phyloP scores from a whole-genome alignment of 2,329 filamentous ascomycete genomes.

The Ascochyta koolunga region DNA sequence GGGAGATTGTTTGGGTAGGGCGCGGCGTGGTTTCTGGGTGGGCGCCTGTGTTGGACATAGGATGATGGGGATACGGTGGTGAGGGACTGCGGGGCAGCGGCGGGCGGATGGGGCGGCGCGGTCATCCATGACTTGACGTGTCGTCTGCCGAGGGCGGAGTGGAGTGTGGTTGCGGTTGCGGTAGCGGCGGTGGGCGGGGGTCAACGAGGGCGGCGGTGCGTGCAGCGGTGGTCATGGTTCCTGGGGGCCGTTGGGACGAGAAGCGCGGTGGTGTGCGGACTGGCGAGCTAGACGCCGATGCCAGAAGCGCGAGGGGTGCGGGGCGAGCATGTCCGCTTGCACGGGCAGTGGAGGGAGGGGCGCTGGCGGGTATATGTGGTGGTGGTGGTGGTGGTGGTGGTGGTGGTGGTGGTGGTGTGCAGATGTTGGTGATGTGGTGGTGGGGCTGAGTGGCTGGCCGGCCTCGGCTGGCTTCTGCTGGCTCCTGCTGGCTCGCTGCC shows the following conservation, averaged over 20 bases:
- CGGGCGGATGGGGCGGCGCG: not conserved
- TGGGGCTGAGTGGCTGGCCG: constrained; percentile 3
- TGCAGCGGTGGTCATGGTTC: not conserved
- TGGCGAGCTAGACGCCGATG: constrained; percentile 7
- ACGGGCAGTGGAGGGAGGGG: not conserved
- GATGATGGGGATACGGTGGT: not conserved
- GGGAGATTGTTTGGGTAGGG: constrained; percentile 6
- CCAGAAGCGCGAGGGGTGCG: constrained; percentile 18
- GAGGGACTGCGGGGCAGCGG: not conserved
- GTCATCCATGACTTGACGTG: constrained; percentile 44
- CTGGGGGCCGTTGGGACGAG: not conserved
- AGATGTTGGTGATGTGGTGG: not conserved
- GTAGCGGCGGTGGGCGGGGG: constrained; percentile 5
- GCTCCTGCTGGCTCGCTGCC: not conserved
- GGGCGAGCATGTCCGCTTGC: constrained; percentile 23
- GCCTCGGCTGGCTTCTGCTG: not conserved
- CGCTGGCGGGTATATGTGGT: no score
- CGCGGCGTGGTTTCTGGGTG: constrained; percentile 16
- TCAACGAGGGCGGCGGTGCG: constrained; percentile 7
- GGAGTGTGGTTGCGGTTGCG: constrained; percentile 32
- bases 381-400: not conserved
- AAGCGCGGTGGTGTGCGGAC: constrained; percentile 1
- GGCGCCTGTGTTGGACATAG: constrained; percentile 11
- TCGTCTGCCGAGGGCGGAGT: constrained; percentile 37
- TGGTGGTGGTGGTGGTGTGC: no score